Evolutionary conservation across 306 rosid genomes (phyloP).

Genomic region (Ochetophila trinervis): DNA sequence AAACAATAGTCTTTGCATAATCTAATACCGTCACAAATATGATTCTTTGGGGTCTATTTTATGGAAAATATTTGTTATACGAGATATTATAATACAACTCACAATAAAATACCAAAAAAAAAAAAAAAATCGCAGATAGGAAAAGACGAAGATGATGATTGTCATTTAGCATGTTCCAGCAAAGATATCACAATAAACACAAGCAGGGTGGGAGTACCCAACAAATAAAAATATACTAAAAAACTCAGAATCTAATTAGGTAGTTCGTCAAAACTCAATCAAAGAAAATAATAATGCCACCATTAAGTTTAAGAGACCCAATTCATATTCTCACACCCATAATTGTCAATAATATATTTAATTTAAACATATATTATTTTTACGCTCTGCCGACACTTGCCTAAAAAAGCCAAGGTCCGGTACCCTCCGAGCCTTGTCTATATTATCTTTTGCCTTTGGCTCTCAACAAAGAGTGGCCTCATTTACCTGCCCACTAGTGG

Average conservation of each 20-base stretch:
- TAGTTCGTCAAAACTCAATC: constrained; percentile 11
- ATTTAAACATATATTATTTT: background rate
- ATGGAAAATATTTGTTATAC: too few species aligned
- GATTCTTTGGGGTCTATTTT: too few species aligned
- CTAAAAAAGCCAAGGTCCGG: background rate
- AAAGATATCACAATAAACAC: background rate
- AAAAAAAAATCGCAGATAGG: too few species aligned
- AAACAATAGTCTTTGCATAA: too few species aligned
- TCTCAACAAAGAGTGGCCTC: constrained; percentile 1
- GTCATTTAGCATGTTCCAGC: constrained; percentile 6
- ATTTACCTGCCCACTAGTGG: constrained; percentile 5
- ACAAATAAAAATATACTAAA: background rate
- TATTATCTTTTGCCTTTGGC: background rate
- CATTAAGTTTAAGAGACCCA: background rate
- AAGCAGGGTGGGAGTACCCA: constrained; percentile 4
- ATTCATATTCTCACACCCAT: background rate
- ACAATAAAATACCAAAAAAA: too few species aligned
- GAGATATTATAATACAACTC: too few species aligned
- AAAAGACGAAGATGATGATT: background rate
- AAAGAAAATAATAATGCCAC: background rate
- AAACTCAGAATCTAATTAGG: constrained; percentile 15
- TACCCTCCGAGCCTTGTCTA: background rate
- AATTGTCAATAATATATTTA: background rate
- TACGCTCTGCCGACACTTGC: constrained; percentile 19
- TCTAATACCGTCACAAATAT: too few species aligned